Evolutionary conservation across 1,284 basidiomycete species (phyloP).

Genomic region (Apiotrichum montevideense): DNA sequence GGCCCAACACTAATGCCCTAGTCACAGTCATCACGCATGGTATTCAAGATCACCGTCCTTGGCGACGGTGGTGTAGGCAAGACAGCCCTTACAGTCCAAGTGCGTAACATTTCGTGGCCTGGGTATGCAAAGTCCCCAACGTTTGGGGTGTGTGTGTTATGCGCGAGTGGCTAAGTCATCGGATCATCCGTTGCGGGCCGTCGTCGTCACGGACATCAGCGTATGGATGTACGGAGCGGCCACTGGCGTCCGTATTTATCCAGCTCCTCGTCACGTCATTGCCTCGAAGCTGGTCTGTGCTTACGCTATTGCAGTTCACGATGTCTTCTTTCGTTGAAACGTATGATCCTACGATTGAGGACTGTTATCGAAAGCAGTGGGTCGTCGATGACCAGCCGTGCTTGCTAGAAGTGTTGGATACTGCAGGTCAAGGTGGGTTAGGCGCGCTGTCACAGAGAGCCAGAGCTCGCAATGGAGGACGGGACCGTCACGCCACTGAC

Average conservation of each 20-base stretch:
- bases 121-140: too few species aligned
- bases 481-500: too few species aligned
- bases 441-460: too few species aligned
- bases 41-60: conserved; percentile 67
- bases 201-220: too few species aligned
- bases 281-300: not conserved
- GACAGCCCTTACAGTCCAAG: conserved; percentile 92
- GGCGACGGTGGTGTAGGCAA: conserved; percentile 98
- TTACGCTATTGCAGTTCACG: conserved; percentile 59
- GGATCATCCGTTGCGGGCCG: too few species aligned
- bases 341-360: conserved; percentile 72
- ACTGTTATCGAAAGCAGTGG: conserved; percentile 86
- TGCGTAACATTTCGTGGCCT: conserved; percentile 43
- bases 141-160: too few species aligned
- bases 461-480: too few species aligned
- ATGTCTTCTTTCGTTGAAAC: conserved; percentile 80
- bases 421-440: conserved; percentile 78
- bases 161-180: too few species aligned
- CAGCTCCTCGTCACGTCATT: too few species aligned
- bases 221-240: too few species aligned
- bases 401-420: conserved; percentile 87
- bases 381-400: conserved; percentile 87
- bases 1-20: not conserved
- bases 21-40: conserved; percentile 26
- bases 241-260: too few species aligned